phyloP scores from a whole-genome alignment of 176 grass and related monocot species.

The Dactylis glomerata region DNA sequence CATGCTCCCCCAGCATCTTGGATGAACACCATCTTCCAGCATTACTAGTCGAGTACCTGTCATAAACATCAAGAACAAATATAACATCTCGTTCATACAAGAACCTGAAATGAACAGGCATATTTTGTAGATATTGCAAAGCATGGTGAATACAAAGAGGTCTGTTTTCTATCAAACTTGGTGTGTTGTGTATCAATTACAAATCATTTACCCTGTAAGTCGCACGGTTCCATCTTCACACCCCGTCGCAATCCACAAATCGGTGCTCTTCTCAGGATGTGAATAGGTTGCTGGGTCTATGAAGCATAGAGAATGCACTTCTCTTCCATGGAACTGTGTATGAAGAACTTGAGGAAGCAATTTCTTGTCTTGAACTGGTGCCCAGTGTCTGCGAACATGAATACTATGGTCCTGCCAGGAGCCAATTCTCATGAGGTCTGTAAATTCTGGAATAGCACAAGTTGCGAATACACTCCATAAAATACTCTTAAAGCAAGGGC shows the following conservation, averaged over 20 bases:
- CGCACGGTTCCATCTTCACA: conserved; percentile 95
- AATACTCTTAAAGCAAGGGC: conserved; percentile 3
- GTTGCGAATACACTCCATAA: background rate
- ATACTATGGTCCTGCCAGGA: conserved; percentile 67
- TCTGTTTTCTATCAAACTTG: background rate
- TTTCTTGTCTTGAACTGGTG: conserved; percentile 51
- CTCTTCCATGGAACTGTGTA: conserved; percentile 93
- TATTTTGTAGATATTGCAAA: background rate
- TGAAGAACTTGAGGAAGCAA: conserved; percentile 69
- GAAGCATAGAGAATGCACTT: conserved; percentile 86
- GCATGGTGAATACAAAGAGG: background rate
- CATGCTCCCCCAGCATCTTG: conserved; percentile 88
- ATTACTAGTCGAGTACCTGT: conserved; percentile 52
- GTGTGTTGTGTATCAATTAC: background rate
- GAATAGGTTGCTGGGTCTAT: conserved; percentile 49
- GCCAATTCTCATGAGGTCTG: background rate
- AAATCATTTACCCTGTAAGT: conserved; percentile 61
- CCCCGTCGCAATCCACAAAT: conserved; percentile 71
- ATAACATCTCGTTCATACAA: background rate
- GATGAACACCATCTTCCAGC: conserved; percentile 72
- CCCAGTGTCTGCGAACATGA: conserved; percentile 75
- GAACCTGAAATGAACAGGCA: background rate
- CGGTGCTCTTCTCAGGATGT: conserved; percentile 22
- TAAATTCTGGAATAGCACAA: background rate
- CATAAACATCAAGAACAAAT: conserved; percentile 31